Conservation (phyloP, 176 grass and related monocot species). For the Ampelocalamus luodianensis region DNA sequence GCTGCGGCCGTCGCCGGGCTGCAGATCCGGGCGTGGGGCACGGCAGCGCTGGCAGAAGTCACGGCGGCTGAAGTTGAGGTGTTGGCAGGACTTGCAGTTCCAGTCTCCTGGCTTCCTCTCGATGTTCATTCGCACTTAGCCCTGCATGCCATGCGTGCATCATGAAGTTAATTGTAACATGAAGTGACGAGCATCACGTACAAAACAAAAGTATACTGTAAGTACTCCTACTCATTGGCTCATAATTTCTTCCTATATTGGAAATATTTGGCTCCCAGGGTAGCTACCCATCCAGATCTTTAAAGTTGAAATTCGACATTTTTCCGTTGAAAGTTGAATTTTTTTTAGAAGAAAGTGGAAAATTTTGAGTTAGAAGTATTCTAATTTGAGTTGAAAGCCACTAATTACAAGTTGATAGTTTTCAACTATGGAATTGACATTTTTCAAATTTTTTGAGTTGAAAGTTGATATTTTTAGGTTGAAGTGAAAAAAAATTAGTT, state of each 20-base stretch:
- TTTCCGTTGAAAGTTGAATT: too few relatives aligned
- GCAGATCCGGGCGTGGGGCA: conserved; percentile 50
- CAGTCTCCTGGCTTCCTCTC: conserved; percentile 90
- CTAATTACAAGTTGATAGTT: too few relatives aligned
- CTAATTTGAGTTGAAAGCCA: too few relatives aligned
- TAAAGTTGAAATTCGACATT: too few relatives aligned
- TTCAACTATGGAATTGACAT: too few relatives aligned
- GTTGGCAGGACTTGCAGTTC: conserved; percentile 83
- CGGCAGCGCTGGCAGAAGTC: conserved; percentile 88
- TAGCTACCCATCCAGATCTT: too few relatives aligned
- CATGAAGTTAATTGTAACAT: neutral
- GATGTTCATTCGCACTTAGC: conserved; percentile 63
- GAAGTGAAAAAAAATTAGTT: too few relatives aligned
- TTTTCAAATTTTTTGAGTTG: too few relatives aligned
- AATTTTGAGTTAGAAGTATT: too few relatives aligned
- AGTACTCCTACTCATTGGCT: conserved; percentile 24
- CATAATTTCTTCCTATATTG: neutral
- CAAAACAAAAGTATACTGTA: conserved; percentile 9
- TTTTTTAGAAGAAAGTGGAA: too few relatives aligned
- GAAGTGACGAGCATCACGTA: conserved; percentile 15
- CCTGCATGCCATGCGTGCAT: conserved; percentile 43
- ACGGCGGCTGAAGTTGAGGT: conserved; percentile 92
- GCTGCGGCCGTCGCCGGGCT: conserved; percentile 34
- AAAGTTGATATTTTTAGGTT: too few relatives aligned
- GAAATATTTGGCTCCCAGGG: too few relatives aligned